Percentiles rank a stretch among this genome's conserved stretches.
Conservation (phyloP, 2,329 filamentous ascomycete genomes). For the Scopulariopsis brevicaulis region DNA sequence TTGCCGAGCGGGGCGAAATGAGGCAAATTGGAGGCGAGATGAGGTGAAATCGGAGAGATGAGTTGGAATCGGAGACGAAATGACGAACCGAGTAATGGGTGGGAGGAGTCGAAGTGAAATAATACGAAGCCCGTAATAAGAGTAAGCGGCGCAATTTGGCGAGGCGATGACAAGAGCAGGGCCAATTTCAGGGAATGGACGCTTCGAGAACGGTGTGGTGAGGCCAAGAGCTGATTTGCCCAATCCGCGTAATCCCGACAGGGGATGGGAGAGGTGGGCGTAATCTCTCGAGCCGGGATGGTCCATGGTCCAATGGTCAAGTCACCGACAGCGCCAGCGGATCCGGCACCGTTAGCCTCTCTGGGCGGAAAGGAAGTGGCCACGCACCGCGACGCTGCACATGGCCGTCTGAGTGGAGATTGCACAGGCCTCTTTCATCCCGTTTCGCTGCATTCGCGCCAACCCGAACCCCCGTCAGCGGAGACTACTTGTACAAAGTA, state of each 20-base stretch:
- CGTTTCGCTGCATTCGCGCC: too few relatives aligned
- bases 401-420: not conserved
- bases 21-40: not conserved
- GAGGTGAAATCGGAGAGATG: not conserved
- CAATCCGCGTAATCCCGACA: not conserved
- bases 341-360: not conserved
- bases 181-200: not conserved
- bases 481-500: too few relatives aligned
- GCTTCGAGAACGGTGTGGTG: not conserved
- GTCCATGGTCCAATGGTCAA: not conserved
- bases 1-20: not conserved
- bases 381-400: not conserved
- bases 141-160: not conserved
- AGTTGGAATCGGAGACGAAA: too few relatives aligned
- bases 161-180: not conserved
- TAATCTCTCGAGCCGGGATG: not conserved
- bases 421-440: not conserved
- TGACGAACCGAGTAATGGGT: too few relatives aligned
- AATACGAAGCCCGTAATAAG: too few relatives aligned
- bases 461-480: too few relatives aligned
- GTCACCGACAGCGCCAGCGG: not conserved
- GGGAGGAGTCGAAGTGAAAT: too few relatives aligned
- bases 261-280: not conserved
- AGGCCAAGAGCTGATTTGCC: not conserved
- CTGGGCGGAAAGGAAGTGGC: not conserved